Base-by-base conservation (phyloP, 192 early-diverging fungal species). In the Backusella mclennaniae region DNA sequence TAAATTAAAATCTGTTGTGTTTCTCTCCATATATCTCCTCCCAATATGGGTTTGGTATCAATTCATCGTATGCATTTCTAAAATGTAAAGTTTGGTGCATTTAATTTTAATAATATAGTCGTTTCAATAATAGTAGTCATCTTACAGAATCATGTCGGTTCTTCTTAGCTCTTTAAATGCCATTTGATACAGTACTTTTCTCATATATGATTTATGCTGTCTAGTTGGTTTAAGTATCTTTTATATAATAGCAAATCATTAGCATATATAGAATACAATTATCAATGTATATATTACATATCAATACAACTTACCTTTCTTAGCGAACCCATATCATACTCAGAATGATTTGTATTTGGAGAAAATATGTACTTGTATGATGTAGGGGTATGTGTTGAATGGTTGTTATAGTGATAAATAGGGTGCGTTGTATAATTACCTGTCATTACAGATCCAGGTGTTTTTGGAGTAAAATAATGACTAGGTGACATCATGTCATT, bases 11-110 rank as follows among this genome's bases (percentile, higher is more conserved):
- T 56, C 21, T 6, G 3, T 12, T 63, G 12, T 26, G 26, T 23
- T 29, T 63, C 56, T 63, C 56, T 29, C 56, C 56, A 63, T 63
- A 63, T 8, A 63, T 63, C 29, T 63, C 56, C 56, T 63, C 56
- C 56, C 56, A 63, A 63, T 26, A 63, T 26, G 56, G 56, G 1
- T 63, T 63, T 63, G 56, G 26, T 14, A 26, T 11, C 12, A 63
- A 11, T 63, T 63, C 26, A 63, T 23, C 56, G 29, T 14, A 4
- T 14, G 21, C 9, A 63, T 63, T 23, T 12, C 56, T 63, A 63
- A 29, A 59, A 59, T 21, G 21, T 21, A 63, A 26, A 26, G 9
- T 9, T 23, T 59, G 56, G 19, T 26, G 29, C 3, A 9, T 12
- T 59, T 59, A 59, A 11, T 56, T 39, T 39, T 21, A 23, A n/a